These are phyloP conservation scores for Hypsizygus marmoreus DNA, from an alignment of 768 basidiomycete species.

Conservation along the genomic window DNA sequence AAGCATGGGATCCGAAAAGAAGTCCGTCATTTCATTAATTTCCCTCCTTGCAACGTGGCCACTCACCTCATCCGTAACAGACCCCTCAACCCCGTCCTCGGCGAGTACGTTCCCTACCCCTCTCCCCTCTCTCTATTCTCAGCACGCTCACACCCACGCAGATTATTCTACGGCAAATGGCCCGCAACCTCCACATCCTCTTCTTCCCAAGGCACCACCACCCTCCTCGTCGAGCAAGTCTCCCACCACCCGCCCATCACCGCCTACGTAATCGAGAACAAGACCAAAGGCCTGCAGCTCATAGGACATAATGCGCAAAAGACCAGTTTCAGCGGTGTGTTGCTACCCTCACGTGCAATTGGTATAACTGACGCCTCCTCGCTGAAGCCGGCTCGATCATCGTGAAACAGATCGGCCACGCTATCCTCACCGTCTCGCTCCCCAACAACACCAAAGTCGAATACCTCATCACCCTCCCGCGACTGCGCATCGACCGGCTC, in stretches of 20 bases:
- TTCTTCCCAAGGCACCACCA: conserved; percentile 74
- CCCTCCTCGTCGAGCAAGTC: conserved; percentile 90
- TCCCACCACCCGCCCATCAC: conserved; percentile 94
- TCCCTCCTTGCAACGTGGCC: not conserved
- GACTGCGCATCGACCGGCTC: conserved; percentile 89
- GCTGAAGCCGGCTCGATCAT: conserved; percentile 63
- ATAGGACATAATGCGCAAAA: conserved; percentile 94
- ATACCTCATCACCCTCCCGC: conserved; percentile 91
- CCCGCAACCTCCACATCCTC: conserved; percentile 47
- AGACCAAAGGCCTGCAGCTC: conserved; percentile 70
- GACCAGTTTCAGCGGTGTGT: conserved; percentile 85
- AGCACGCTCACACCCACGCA: conserved; percentile 28
- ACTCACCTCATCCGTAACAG: conserved; percentile 37
- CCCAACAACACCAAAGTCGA: conserved; percentile 49
- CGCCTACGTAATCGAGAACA: conserved; percentile 86
- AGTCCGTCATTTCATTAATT: conserved; percentile 57
- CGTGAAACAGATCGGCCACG: conserved; percentile 97
- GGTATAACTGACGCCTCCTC: not conserved
- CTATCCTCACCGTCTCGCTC: conserved; percentile 69
- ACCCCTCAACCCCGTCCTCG: conserved; percentile 93
- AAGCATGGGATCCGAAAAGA: conserved; percentile 96
- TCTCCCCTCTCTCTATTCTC: not conserved
- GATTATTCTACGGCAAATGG: conserved; percentile 90
- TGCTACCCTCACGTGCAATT: not conserved
- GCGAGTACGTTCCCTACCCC: conserved; percentile 71